phyloP scores from a whole-genome alignment of 2,329 filamentous ascomycete species.

The Thelonectria discophora region DNA sequence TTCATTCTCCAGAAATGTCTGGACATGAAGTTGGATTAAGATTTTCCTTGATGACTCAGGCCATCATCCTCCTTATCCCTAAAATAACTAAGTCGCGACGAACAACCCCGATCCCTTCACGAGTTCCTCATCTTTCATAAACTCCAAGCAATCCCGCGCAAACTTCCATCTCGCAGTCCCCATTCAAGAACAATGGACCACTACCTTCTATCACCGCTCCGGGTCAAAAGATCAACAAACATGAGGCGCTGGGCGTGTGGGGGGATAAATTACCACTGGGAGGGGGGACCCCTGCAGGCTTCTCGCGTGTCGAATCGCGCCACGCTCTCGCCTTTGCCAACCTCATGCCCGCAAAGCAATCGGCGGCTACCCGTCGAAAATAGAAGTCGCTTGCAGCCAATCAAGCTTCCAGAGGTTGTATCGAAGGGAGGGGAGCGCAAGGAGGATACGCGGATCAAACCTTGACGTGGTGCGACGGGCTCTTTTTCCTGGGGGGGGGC shows the following conservation, averaged over 20 bases:
- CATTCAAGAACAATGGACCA: no score
- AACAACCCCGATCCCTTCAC: no score
- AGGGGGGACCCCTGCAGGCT: constrained; percentile 1
- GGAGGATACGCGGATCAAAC: background rate
- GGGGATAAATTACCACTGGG: no score
- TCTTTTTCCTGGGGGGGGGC: background rate
- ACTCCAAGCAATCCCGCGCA: no score
- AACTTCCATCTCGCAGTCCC: no score
- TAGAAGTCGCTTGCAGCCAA: constrained; percentile 6
- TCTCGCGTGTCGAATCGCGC: constrained; percentile 7
- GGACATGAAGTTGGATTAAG: constrained; percentile 2
- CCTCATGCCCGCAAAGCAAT: background rate
- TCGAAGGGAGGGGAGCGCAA: background rate
- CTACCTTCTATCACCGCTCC: no score
- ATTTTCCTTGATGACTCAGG: background rate
- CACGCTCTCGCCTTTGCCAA: background rate
- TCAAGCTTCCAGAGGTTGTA: background rate
- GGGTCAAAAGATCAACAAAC: background rate
- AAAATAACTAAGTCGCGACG: no score
- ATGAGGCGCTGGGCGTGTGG: background rate
- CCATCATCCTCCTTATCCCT: no score
- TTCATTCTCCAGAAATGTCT: background rate
- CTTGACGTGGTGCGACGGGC: background rate
- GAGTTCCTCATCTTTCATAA: no score
- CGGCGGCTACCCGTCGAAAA: constrained; percentile 13